A percentile compares a stretch with the other conserved stretches of the same genome.
Evolutionary conservation across 352 stramenopile genomes (phyloP).

Genomic region (Thalassiosira exigua): DNA sequence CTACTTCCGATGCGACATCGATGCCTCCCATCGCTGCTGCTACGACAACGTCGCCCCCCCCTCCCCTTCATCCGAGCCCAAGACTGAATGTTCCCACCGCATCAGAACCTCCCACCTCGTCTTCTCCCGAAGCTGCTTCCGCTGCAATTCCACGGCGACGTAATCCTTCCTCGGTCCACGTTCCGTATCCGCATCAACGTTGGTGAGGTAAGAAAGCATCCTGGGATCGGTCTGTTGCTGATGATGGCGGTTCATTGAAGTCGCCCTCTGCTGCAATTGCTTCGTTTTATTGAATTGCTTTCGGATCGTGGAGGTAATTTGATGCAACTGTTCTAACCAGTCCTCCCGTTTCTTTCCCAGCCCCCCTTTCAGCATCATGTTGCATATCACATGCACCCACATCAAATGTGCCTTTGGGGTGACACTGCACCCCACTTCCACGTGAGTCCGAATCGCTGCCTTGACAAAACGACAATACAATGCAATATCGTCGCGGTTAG

Average conservation of each 20-base stretch:
- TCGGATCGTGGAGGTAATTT: slow-evolving; percentile 2
- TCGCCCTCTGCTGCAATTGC: neutral
- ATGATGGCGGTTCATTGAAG: slow-evolving; percentile 9
- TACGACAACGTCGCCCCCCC: too few relatives aligned
- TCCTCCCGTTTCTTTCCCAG: slow-evolving; percentile 43
- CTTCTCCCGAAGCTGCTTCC: too few relatives aligned
- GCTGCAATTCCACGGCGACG: neutral
- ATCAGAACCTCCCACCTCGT: neutral
- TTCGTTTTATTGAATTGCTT: neutral
- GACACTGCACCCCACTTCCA: slow-evolving; percentile 1
- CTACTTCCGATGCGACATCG: too few relatives aligned
- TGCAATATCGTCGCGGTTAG: slow-evolving; percentile 3
- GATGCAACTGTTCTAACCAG: slow-evolving; percentile 24
- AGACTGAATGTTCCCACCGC: too few relatives aligned
- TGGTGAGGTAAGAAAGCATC: neutral
- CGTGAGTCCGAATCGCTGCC: neutral
- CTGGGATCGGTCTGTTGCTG: slow-evolving; percentile 6
- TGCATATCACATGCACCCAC: slow-evolving; percentile 3
- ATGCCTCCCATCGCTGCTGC: too few relatives aligned
- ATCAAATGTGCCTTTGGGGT: slow-evolving; percentile 18
- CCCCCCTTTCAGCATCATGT: slow-evolving; percentile 14
- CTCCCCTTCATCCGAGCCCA: too few relatives aligned
- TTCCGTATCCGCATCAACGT: slow-evolving; percentile 1
- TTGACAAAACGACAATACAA: slow-evolving; percentile 12
- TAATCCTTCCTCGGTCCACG: slow-evolving; percentile 4